Percentiles rank a stretch among this genome's conserved stretches.
phyloP scores from a whole-genome alignment of 2,329 filamentous ascomycete species.

The Aspergillus arachidicola region DNA sequence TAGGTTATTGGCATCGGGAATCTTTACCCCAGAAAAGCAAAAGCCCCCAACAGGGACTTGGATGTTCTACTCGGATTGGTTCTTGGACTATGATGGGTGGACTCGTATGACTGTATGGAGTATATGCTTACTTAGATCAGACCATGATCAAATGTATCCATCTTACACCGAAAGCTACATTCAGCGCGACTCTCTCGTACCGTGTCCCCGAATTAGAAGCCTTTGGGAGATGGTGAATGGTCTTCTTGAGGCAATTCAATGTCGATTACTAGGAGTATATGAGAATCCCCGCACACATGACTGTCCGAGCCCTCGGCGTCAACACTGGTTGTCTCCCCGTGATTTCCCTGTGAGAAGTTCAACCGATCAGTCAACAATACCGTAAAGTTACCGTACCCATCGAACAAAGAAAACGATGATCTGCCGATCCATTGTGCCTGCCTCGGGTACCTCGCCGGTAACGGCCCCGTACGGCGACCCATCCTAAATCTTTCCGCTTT shows the following conservation, averaged over 20 bases:
- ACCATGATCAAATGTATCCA: background rate
- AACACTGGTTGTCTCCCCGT: too few species aligned
- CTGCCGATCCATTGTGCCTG: background rate
- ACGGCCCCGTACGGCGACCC: background rate
- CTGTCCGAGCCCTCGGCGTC: background rate
- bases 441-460: constrained; percentile 1
- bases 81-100: background rate
- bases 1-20: constrained; percentile 1
- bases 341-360: background rate
- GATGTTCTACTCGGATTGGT: background rate
- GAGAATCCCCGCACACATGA: constrained; percentile 2
- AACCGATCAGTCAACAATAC: constrained; percentile 3
- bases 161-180: background rate
- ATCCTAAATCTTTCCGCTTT: background rate
- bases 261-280: too few species aligned
- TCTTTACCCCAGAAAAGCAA: constrained; percentile 19
- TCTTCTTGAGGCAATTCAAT: too few species aligned
- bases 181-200: background rate
- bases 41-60: constrained; percentile 7
- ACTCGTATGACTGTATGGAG: background rate
- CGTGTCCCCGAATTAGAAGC: background rate
- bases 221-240: background rate
- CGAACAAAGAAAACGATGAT: background rate
- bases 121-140: background rate
- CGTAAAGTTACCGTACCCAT: background rate